A percentile compares a stretch with the other conserved stretches of the same genome.
phyloP scores from a whole-genome alignment of 805 yeast species.

The Metschnikowia orientalis region DNA sequence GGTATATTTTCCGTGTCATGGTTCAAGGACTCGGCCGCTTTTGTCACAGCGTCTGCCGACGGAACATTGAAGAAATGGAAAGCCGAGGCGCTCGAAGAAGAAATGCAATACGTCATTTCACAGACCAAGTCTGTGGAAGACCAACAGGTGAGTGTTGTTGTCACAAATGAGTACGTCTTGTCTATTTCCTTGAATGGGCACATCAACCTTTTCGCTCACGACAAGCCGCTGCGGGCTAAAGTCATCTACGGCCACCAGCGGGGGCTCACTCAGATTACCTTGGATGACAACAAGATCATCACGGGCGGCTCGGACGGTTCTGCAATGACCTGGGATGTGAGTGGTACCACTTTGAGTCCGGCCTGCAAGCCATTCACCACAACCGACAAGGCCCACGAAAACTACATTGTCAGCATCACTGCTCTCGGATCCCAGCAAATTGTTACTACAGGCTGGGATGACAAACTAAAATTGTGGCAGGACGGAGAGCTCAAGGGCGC shows the following conservation, averaged over 20 bases:
- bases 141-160: conserved; percentile 79
- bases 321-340: conserved; percentile 54
- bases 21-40: conserved; percentile 49
- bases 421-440: conserved; percentile 28
- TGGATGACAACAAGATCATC: conserved; percentile 27
- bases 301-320: conserved; percentile 86
- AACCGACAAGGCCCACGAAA: conserved; percentile 50
- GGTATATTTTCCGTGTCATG: conserved; percentile 79
- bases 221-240: conserved; percentile 29
- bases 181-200: conserved; percentile 72
- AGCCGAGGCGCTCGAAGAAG: conserved; percentile 31
- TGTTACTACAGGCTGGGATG: conserved; percentile 84
- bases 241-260: conserved; percentile 75
- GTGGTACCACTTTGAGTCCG: conserved; percentile 12
- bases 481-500: conserved; percentile 13
- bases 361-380: conserved; percentile 31
- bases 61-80: conserved; percentile 65
- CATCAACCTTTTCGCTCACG: conserved; percentile 52
- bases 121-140: conserved; percentile 39
- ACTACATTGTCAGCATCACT: conserved; percentile 56
- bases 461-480: conserved; percentile 48
- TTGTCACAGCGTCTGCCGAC: conserved; percentile 86
- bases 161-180: conserved; percentile 54
- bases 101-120: conserved; percentile 45
- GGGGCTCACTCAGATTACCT: conserved; percentile 60